Evolutionary conservation across 2,329 filamentous ascomycete species (phyloP).

Genomic region (Aplosporella prunicola): DNA sequence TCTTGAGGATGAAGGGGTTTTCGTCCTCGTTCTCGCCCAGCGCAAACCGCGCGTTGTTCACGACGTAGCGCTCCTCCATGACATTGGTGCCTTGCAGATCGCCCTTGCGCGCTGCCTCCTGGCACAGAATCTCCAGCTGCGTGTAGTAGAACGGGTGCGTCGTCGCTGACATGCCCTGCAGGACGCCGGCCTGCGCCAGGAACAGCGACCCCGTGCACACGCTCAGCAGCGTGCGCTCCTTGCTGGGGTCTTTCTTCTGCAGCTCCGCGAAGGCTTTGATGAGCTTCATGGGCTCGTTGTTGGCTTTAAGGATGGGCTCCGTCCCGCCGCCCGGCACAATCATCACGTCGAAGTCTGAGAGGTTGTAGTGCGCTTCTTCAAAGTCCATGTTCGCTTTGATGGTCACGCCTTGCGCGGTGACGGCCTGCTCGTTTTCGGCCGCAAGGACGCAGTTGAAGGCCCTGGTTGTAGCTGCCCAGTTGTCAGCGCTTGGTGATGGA

Average conservation of each 20-base stretch:
- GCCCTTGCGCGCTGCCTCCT: slow-evolving; percentile 59
- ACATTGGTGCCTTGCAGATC: slow-evolving; percentile 71
- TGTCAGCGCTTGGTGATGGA: neutral
- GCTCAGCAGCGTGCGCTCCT: slow-evolving; percentile 72
- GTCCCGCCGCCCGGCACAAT: slow-evolving; percentile 65
- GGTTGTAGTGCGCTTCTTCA: slow-evolving; percentile 64
- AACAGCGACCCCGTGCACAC: slow-evolving; percentile 73
- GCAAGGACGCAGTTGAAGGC: slow-evolving; percentile 47
- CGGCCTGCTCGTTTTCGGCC: slow-evolving; percentile 37
- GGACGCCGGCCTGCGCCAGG: slow-evolving; percentile 65
- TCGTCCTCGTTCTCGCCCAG: slow-evolving; percentile 67
- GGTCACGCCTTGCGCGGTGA: slow-evolving; percentile 54
- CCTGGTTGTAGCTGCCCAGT: slow-evolving; percentile 21
- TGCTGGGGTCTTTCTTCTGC: slow-evolving; percentile 67
- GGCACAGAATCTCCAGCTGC: slow-evolving; percentile 72
- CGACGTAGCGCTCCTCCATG: slow-evolving; percentile 75
- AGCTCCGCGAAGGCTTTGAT: slow-evolving; percentile 70
- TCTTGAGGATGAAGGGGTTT: slow-evolving; percentile 73
- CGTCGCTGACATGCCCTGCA: slow-evolving; percentile 70
- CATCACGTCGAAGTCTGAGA: slow-evolving; percentile 70
- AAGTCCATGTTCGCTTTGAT: slow-evolving; percentile 67
- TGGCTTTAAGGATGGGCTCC: slow-evolving; percentile 45
- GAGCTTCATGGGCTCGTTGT: slow-evolving; percentile 54
- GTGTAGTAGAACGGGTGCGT: slow-evolving; percentile 75
- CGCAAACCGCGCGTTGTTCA: slow-evolving; percentile 89